Evolutionary conservation across 202 grass and related monocot genomes (phyloP).

Genomic region (Schoenoplectus tabernaemontani): DNA sequence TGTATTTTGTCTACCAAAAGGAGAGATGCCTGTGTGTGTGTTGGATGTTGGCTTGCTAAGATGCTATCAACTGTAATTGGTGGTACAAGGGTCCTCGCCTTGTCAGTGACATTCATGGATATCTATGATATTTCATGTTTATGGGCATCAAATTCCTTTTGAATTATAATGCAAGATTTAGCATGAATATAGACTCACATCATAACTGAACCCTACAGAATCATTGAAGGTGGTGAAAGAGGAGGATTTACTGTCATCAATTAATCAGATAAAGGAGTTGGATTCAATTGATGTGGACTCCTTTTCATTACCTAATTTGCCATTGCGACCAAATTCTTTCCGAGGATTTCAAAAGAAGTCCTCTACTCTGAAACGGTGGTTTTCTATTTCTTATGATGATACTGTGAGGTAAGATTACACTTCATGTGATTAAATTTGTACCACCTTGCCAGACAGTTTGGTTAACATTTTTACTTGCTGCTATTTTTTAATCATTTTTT

Average conservation of each 20-base stretch:
- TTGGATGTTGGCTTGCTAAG: not conserved
- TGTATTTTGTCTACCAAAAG: not conserved
- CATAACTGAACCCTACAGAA: conserved; percentile 39
- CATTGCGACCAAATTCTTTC: conserved; percentile 55
- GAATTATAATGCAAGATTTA: not conserved
- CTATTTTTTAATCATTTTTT: conserved; percentile 21
- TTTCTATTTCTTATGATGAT: conserved; percentile 76
- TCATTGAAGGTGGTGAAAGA: conserved; percentile 45
- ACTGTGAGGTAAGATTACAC: conserved; percentile 52
- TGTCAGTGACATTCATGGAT: not conserved
- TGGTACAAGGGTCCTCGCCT: not conserved
- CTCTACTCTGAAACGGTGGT: conserved; percentile 66
- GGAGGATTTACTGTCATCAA: conserved; percentile 46
- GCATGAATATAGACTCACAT: not conserved
- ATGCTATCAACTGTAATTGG: not conserved
- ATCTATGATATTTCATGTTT: not conserved
- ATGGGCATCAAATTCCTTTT: not conserved
- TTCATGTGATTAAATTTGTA: not conserved
- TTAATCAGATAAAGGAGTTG: conserved; percentile 50
- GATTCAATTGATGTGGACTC: conserved; percentile 32
- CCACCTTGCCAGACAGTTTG: conserved; percentile 11
- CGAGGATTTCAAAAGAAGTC: conserved; percentile 75
- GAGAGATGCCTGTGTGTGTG: not conserved
- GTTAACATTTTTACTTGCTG: conserved; percentile 7
- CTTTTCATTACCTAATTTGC: conserved; percentile 66